Base-by-base conservation (phyloP, 768 basidiomycete species). In the Hygrocybe punicea region DNA sequence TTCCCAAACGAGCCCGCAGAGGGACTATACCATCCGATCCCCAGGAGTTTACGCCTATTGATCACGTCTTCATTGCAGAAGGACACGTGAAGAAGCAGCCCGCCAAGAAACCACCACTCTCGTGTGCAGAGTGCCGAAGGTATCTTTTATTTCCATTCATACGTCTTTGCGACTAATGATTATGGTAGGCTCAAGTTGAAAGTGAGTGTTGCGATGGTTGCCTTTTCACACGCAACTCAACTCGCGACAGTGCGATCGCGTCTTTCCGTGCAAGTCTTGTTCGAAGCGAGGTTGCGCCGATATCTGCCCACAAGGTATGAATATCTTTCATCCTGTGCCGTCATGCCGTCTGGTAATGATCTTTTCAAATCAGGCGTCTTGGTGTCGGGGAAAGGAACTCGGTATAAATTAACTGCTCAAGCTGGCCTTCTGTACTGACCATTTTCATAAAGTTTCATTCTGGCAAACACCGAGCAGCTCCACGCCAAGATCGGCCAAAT, bases 381-480 rank as follows among this genome's bases (percentile, higher is more conserved):
- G 55, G 84, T 84, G 2, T 85, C 84, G 39, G 84, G 84, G 34
- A 84, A 84, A 66, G 84, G 84, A 52, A 84, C 83, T 53, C 81
- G 84, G 67, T 71, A 53, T 24, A 25, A 19, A 10, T 37, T 13
- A 39, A 19, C 21, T n/a, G 13, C 42, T 19, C 9, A 21, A 16
- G 8, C 16, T 37, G 3, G 4, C 10, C 19, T n/a, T 46, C 24
- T n/a, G 37, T 44, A 16, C 60, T 60, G 46, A 58, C 17, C n/a
- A 5, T 24, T 42, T 47, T 11, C 46, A 19, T 16, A 25, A 55
- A 76, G 75, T 50, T 85, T 85, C 59, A 83, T 85, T 62, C 78
- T 86, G 50, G 84, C 84, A 50, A 84, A 84, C 63, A 84, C 84
- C 10, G 84, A 85, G 63, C 83, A 84, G 62, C 73, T 85, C 11